These are phyloP conservation scores for Exserohilum rostratum DNA, from an alignment of 2,329 filamentous ascomycete species.

Conservation along the genomic window DNA sequence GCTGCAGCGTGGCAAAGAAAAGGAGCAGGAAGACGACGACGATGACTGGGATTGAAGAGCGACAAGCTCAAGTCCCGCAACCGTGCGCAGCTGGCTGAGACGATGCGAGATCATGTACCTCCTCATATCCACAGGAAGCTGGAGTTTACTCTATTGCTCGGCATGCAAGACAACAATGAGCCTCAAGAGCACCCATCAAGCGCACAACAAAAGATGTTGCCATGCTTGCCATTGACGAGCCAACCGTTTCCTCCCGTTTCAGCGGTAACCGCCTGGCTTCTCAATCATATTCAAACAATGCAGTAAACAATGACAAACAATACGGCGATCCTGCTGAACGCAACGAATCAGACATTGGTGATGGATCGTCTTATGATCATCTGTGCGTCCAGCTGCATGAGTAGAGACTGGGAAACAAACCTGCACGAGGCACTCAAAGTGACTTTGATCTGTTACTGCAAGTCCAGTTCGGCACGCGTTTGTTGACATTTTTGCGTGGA, in stretches of 20 bases:
- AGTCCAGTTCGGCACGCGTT: neutral
- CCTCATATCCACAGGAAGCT: neutral
- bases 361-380: neutral
- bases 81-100: neutral
- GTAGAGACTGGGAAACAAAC: too few relatives aligned
- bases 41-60: constrained; percentile 58
- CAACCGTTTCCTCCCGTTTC: neutral
- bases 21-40: constrained; percentile 50
- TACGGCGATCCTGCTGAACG: neutral
- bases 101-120: neutral
- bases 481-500: neutral
- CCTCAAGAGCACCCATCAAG: neutral
- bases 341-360: neutral
- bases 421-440: neutral
- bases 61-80: neutral
- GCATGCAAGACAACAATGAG: neutral
- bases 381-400: neutral
- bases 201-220: neutral
- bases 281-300: neutral
- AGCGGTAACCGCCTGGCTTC: neutral
- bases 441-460: neutral
- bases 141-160: neutral
- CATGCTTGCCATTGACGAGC: neutral
- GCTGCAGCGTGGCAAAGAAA: constrained; percentile 39
- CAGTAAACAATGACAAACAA: neutral